These are phyloP conservation scores for Malania oleifera DNA, from an alignment of 164 flowering plant genomes.

Conservation along the genomic window DNA sequence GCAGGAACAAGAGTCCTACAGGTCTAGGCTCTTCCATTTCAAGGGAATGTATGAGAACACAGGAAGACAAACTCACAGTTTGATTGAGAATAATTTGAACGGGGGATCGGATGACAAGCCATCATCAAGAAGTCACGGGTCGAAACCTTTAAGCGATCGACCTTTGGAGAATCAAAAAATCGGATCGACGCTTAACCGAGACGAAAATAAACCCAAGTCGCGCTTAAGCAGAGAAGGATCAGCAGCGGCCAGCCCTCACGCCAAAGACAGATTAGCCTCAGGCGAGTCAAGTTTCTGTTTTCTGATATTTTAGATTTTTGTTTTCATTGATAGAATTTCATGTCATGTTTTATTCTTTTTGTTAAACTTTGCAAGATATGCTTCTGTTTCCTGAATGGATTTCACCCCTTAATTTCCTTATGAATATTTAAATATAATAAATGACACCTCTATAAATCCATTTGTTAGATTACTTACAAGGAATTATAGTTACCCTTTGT, in stretches of 20 bases:
- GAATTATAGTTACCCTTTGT: too few relatives aligned
- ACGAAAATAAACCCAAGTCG: not conserved
- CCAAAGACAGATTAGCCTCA: not conserved
- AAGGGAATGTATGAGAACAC: conserved; percentile 24
- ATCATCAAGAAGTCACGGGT: conserved; percentile 4
- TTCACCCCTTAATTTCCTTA: not conserved
- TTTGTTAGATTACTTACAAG: too few relatives aligned
- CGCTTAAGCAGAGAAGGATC: not conserved
- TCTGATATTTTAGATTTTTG: not conserved
- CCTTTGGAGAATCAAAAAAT: conserved; percentile 3
- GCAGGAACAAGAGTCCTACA: conserved; percentile 32
- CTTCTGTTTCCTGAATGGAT: too few relatives aligned
- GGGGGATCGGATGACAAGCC: conserved; percentile 9
- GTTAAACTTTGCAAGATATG: not conserved
- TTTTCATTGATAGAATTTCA: not conserved
- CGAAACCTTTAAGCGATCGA: not conserved
- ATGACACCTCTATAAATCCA: not conserved
- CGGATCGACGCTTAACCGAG: not conserved
- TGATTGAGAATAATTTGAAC: conserved; percentile 16
- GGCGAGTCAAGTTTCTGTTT: not conserved
- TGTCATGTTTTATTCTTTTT: too few relatives aligned
- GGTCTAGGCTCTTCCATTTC: conserved; percentile 31
- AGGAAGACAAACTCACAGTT: conserved; percentile 26
- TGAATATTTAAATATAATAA: not conserved
- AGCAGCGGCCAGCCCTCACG: not conserved